phyloP scores from a whole-genome alignment of 169 alveolate genomes.

The Amoebophrya sp. region DNA sequence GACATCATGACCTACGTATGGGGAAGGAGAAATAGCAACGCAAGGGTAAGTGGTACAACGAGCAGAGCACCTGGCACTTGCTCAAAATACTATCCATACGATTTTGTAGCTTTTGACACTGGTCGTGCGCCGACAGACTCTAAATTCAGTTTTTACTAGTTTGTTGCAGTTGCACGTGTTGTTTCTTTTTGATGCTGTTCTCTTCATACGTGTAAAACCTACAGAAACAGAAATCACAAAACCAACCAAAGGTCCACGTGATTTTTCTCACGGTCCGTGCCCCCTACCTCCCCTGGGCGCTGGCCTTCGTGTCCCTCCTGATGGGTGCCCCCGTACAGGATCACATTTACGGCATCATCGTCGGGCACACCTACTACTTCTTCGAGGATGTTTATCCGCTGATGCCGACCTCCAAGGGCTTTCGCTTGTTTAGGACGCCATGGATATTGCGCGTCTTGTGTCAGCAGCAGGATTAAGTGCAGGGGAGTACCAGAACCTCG shows the following conservation, averaged over 20 bases:
- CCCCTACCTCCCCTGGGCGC: constrained; percentile 80
- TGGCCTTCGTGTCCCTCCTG: constrained; percentile 63
- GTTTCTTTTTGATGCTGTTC: too few relatives aligned
- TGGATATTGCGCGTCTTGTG: constrained; percentile 56
- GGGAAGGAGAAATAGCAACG: constrained; percentile 80
- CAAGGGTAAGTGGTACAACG: too few relatives aligned
- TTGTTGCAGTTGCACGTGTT: too few relatives aligned
- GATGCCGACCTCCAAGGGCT: constrained; percentile 77
- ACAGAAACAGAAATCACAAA: too few relatives aligned
- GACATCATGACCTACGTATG: constrained; percentile 83
- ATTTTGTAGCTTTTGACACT: too few relatives aligned
- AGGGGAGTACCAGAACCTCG: too few relatives aligned
- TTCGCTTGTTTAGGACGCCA: constrained; percentile 74
- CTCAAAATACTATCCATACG: too few relatives aligned
- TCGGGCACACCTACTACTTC: constrained; percentile 81
- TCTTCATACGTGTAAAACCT: too few relatives aligned
- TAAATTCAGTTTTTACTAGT: too few relatives aligned
- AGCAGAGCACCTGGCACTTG: too few relatives aligned
- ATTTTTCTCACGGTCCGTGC: constrained; percentile 77
- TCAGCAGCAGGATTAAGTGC: too few relatives aligned
- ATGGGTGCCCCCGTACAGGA: constrained; percentile 76
- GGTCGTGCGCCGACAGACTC: too few relatives aligned
- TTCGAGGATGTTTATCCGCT: constrained; percentile 80
- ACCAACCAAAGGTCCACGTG: constrained; percentile 54
- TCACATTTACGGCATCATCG: constrained; percentile 73